Base-by-base conservation (phyloP, 2,329 filamentous ascomycete species). In the Madurella fahalii region DNA sequence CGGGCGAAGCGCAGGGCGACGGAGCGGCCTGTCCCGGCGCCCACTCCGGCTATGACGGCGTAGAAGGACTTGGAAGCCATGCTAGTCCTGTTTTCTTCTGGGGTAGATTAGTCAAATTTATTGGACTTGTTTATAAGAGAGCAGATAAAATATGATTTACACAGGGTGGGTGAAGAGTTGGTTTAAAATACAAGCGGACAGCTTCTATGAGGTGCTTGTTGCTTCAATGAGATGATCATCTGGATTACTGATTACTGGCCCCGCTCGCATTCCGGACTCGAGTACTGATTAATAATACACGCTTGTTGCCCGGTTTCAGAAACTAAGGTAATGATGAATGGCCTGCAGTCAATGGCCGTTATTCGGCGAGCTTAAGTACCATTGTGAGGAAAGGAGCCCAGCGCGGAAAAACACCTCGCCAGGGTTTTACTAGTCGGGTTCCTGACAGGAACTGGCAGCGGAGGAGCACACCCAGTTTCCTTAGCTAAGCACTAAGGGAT, bases 21-120 rank as follows among this genome's bases (percentile, higher is more conserved):
- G 46, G 65, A 63, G 25, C 66, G 66, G 50, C 66, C 63, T 44
- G 82, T 90, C 56, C 88, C 87, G 11, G 85, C 74, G n/a, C 88
- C 88, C 41, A 84, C 86, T 52, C 87, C 88, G 11, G 86, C 85
- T 55, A 91, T 72, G 57, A 91, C 74, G 48, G 86, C 83, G 68
- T 85, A 87, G 64, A 87, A 78, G 34, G 58, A 2, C 20, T 69
- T 71, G 57, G 69, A 66, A 7, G 67, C 57, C 64, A 68, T 69
- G 18, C 5, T 58, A 4, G n/a, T 30, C 34, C 15, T 42, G n/a
- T n/a, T 37, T 15, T 1, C 7, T 15, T 4, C 15, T 37, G 20
- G 9, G 17, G 32, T 12, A 41, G 5, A 30, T 34, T 15, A 15
- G n/a, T 20, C n/a, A 34, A 18, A 16, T 16, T 34, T 20, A 20